Percentiles rank a stretch among this genome's conserved stretches.
Evolutionary conservation across 805 yeast genomes (phyloP).

Genomic region (Scheffersomyces stipitis): DNA sequence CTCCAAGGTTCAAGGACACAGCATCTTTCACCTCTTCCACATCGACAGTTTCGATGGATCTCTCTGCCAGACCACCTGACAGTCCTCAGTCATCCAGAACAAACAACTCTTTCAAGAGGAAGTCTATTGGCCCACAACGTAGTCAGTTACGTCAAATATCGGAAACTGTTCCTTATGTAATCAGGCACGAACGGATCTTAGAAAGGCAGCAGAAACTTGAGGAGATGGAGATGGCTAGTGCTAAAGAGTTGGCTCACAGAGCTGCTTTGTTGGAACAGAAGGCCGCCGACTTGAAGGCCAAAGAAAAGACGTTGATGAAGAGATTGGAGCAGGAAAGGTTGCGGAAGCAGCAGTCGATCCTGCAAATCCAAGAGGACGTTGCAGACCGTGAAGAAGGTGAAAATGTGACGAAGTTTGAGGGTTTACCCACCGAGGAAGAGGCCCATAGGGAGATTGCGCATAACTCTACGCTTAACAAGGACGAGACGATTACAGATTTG

Average conservation of each 20-base stretch:
- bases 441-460: constrained; percentile 1
- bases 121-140: constrained; percentile 50
- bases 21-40: constrained; percentile 30
- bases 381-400: constrained; percentile 2
- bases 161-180: constrained; percentile 81
- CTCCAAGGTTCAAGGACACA: constrained; percentile 27
- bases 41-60: constrained; percentile 29
- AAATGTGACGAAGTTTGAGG: background rate
- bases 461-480: too few relatives aligned
- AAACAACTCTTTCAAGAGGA: constrained; percentile 40
- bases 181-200: constrained; percentile 71
- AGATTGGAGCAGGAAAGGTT: constrained; percentile 29
- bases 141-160: constrained; percentile 72
- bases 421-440: constrained; percentile 1
- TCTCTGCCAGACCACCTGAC: constrained; percentile 2
- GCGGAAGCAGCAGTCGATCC: constrained; percentile 5
- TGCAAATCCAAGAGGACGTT: constrained; percentile 2
- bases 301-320: constrained; percentile 56
- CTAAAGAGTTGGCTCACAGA: constrained; percentile 66
- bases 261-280: constrained; percentile 77
- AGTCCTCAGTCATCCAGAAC: constrained; percentile 2
- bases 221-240: constrained; percentile 76
- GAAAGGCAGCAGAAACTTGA: constrained; percentile 78
- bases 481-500: constrained; percentile 55
- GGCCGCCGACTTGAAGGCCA: constrained; percentile 68